Base-by-base conservation (phyloP, 345 rosid genomes). In the Hibiscus mutabilis region DNA sequence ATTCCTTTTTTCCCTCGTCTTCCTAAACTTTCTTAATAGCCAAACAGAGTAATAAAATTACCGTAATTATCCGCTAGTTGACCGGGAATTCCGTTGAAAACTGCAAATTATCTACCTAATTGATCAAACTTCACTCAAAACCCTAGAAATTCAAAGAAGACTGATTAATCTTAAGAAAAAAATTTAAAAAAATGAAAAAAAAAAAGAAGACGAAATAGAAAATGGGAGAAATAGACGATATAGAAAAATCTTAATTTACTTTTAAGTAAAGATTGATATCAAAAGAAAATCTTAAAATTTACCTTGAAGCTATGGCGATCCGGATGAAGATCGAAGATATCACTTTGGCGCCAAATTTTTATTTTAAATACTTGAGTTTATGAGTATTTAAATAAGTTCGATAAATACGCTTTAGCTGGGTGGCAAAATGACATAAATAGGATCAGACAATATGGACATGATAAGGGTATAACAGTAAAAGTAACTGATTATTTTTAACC, bases 31-130 rank as follows among this genome's bases (percentile, higher is more conserved):
- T 47, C 70, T 59, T 21, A 19, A 11, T n/a, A 47, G 27, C 40
- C 70, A 66, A 66, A 66, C 70, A 66, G 70, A 66, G 13, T 14
- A 7, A 25, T 14, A 35, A 35, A 25, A 22, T 13, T 66, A 46
- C 33, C 70, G 15, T 25, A 35, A 24, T 66, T 16, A 25, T 47
- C 69, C 7, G 8, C 22, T 46, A 46, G 13, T 15, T 16, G 8
- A 16, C 13, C 1, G 2, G 37, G 2, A 15, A 24, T 47, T 47
- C 37, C 21, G 8, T 15, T 37, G 27, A 19, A 64, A 64, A 19
- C 18, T 12, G 56, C 35, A 6, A 21, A 46, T 14, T 46, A 12
- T 5, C 29, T 40, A 12, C 8, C 27, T 25, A 13, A 9, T 65
- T 21, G 52, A 42, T 42, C 69, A 42, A 22, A 65, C n/a, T n/a